Base-by-base conservation (phyloP, 352 stramenopile species). In the Globisporangium sylvaticum region DNA sequence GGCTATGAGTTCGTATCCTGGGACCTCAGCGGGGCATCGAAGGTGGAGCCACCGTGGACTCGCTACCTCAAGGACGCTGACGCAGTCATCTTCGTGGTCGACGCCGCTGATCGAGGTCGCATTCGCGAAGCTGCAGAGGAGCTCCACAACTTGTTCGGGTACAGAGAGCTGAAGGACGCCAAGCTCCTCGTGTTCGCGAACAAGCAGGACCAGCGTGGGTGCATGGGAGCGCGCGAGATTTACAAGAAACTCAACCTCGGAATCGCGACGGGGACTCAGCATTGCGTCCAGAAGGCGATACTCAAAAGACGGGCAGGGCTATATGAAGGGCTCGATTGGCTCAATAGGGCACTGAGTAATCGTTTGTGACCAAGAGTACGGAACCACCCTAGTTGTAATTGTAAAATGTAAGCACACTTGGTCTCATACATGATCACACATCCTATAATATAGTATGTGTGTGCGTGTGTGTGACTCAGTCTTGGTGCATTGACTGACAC, bases 41-140 rank as follows among this genome's bases (percentile, higher is more conserved):
- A 59, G 67, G 71, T 29, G 71, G 68, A 74, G 9, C 65, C 66
- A 9, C 76, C 96, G 1, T 96, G 84, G 85, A 64, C 72, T 29
- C 73, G 96, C 69, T 96, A 96, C 63, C 76, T 91, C 14, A 54
- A 58, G 3, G 69, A 84, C 63, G 4, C 14, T 2, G 2, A 55
- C 7, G 90, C 71, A 44, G 62, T 97, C 22, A 91, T 97, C 61
- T 97, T 93, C 68, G 86, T 97, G 22, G 78, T 96, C 3, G 89
- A 96, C 61, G 78, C 76, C 1, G 69, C 72, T 18, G 83, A 95
- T 58, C 34, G 61, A 4, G 69, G 84, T 22, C 81, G 86, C 4
- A 67, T 96, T 10, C 60, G 80, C 20, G 75, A 81, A 29, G 85
- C 83, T 14, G 71, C 70, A 5, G 69, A 81, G 29, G 69, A 77